Evolutionary conservation across 2,329 filamentous ascomycete species (phyloP).

Genomic region (Fusarium citri): DNA sequence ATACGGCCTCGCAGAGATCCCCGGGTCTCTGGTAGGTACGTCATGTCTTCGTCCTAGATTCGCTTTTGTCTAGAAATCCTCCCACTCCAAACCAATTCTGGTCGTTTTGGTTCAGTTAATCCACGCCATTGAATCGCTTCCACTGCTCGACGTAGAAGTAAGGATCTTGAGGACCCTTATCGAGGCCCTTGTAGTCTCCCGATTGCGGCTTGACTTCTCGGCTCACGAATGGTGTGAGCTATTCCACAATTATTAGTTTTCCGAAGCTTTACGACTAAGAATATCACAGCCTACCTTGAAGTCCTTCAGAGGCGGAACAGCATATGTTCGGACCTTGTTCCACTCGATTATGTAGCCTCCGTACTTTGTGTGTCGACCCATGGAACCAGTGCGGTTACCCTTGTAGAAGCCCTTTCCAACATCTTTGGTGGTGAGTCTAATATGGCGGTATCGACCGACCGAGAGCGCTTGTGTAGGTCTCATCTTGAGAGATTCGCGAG

Average conservation of each 20-base stretch:
- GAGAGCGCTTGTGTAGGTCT: slow-evolving; percentile 75
- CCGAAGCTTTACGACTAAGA: neutral
- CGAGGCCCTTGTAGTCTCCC: slow-evolving; percentile 66
- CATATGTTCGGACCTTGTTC: slow-evolving; percentile 90
- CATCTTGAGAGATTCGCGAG: slow-evolving; percentile 58
- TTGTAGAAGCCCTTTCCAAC: slow-evolving; percentile 97
- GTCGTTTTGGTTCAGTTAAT: slow-evolving; percentile 53
- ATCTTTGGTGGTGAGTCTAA: slow-evolving; percentile 90
- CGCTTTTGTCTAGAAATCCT: slow-evolving; percentile 1
- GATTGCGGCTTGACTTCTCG: slow-evolving; percentile 64
- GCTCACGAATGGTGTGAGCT: slow-evolving; percentile 86
- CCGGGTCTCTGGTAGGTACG: slow-evolving; percentile 19
- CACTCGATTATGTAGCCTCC: slow-evolving; percentile 89
- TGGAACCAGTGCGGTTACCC: slow-evolving; percentile 87
- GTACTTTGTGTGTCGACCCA: slow-evolving; percentile 85
- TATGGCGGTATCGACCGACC: slow-evolving; percentile 75
- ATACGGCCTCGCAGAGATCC: slow-evolving; percentile 44
- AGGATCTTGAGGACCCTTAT: slow-evolving; percentile 69
- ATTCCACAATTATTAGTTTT: slow-evolving; percentile 32
- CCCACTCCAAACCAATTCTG: neutral
- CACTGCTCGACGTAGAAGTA: slow-evolving; percentile 71
- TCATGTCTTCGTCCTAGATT: slow-evolving; percentile 12
- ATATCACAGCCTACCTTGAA: slow-evolving; percentile 73
- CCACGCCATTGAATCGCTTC: slow-evolving; percentile 75
- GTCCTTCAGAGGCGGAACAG: slow-evolving; percentile 76